Percentiles rank a stretch among this genome's conserved stretches.
Conservation (phyloP, 495 filamentous ascomycete species). For the Bombardia bombarda region DNA sequence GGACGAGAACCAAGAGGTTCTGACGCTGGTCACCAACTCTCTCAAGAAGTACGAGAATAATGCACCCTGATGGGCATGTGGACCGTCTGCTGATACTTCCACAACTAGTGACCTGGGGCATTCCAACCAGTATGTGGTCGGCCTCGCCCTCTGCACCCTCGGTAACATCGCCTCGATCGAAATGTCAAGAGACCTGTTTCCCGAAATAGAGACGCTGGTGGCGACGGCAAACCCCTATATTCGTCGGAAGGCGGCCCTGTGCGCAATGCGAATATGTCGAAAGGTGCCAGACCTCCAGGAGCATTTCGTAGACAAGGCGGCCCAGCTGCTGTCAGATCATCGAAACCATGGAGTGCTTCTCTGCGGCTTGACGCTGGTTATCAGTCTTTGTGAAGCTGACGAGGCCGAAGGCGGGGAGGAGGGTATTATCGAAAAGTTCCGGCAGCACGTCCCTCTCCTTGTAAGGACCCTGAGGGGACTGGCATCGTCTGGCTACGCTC, state of each 20-base stretch:
- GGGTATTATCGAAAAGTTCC: constrained; percentile 81
- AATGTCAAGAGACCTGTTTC: constrained; percentile 97
- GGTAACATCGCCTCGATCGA: constrained; percentile 96
- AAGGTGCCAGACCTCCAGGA: constrained; percentile 97
- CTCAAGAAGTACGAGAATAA: constrained; percentile 70
- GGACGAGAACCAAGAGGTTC: constrained; percentile 96
- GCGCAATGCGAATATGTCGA: constrained; percentile 97
- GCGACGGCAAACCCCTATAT: constrained; percentile 95
- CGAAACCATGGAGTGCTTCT: constrained; percentile 90
- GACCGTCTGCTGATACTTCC: constrained; percentile 20
- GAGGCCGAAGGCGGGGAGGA: constrained; percentile 81
- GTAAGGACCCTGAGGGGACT: constrained; percentile 85
- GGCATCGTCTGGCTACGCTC: constrained; percentile 91
- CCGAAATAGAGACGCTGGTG: constrained; percentile 84
- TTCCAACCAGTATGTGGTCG: constrained; percentile 97
- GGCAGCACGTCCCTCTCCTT: constrained; percentile 67
- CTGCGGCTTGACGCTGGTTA: constrained; percentile 85
- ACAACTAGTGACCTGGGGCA: constrained; percentile 78
- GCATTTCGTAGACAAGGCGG: constrained; percentile 91
- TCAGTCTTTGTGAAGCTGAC: constrained; percentile 88
- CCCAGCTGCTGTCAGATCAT: constrained; percentile 80
- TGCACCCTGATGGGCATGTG: neutral
- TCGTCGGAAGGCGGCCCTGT: constrained; percentile 92
- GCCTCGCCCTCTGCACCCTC: constrained; percentile 87
- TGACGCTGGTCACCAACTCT: constrained; percentile 96